Evolutionary conservation across 1,139 yeast genomes (phyloP), one percentile per base, ranked within the genome.

Genomic region (Yamadazyma diospyri): DNA sequence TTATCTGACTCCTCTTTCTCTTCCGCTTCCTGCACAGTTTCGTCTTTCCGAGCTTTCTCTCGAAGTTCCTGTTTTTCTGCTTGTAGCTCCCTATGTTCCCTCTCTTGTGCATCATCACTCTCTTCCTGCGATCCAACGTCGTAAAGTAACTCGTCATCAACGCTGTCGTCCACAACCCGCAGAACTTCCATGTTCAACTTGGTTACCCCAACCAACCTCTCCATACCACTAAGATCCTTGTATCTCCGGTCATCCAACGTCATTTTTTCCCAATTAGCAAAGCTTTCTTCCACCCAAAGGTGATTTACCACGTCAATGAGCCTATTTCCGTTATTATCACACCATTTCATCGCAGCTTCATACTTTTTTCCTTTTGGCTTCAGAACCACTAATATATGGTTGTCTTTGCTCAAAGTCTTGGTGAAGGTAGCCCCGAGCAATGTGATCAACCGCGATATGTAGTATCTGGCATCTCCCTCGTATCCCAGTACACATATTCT

Each of bases 241-340:
- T 69, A 81, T 24, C 73, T 62, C 3, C 70, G 62, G 11, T 53
- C 48, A 1, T 64, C 48, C 14, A 58, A 64, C 28, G 77, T 73
- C 45, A 75, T 64, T 5, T 68, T 46, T 28, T 57, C 55, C 89
- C 94, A 82, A 28, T 67, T 57, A 0, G 79, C 66, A 50, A 69
- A 83, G 33, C 84, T 72, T 38, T 85, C 94, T 51, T 92, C 97
- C n/a, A 92, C 59, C 98, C 98, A 92, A 13, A 81, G 50, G 54
- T 86, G 95, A 49, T 83, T 88, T 0, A 86, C 81, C 1, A 83
- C 55, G 22, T 60, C 61, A 17, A 81, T 70, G 6, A 62, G 60
- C 2, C 71, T 60, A 4, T 49, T 35, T 0, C 57, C 59, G 25
- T 51, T 34, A 9, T 39, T 42, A 6, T 53, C 50, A 10, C 17